A percentile compares a stretch with the other conserved stretches of the same genome.
phyloP scores from a whole-genome alignment of 371 early-diverging fungal species.

The Lichtheimia ornata region DNA sequence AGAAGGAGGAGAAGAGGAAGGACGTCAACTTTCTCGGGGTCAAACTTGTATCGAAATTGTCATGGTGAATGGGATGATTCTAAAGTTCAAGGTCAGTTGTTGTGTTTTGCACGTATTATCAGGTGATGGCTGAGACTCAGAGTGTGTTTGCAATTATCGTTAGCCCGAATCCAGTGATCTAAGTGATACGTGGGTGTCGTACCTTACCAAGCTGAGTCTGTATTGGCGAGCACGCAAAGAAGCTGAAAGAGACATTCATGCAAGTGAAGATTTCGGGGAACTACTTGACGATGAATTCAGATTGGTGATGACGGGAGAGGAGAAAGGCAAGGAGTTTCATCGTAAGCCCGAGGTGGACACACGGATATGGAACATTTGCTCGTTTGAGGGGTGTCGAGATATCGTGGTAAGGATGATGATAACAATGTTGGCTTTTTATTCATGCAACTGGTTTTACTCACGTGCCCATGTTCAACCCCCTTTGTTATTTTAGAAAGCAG shows the following conservation, averaged over 20 bases:
- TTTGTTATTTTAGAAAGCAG: conserved; percentile 49
- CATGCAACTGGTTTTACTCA: background rate
- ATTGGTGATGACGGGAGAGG: conserved; percentile 17
- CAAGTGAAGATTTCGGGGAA: conserved; percentile 16
- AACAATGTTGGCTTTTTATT: background rate
- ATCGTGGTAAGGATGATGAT: conserved; percentile 27
- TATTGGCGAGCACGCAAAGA: conserved; percentile 58
- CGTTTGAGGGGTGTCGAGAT: conserved; percentile 43
- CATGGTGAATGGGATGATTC: conserved; percentile 40
- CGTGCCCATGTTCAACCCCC: background rate
- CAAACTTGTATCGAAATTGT: conserved; percentile 35
- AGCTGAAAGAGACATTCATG: conserved; percentile 43
- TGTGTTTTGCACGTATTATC: background rate
- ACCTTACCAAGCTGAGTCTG: conserved; percentile 39
- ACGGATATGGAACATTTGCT: conserved; percentile 60
- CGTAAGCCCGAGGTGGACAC: conserved; percentile 34
- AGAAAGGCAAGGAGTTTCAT: conserved; percentile 22
- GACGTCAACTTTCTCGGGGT: background rate
- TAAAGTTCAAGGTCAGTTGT: conserved; percentile 32
- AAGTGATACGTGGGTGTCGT: conserved; percentile 55
- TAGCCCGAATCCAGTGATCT: conserved; percentile 47
- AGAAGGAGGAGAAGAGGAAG: too few relatives aligned
- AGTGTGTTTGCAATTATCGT: background rate
- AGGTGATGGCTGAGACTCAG: background rate
- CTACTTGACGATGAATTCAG: conserved; percentile 27